Evolutionary conservation across 331 rosid species (phyloP), one percentile per base, ranked within the genome.

Genomic region (Malus hybrid): DNA sequence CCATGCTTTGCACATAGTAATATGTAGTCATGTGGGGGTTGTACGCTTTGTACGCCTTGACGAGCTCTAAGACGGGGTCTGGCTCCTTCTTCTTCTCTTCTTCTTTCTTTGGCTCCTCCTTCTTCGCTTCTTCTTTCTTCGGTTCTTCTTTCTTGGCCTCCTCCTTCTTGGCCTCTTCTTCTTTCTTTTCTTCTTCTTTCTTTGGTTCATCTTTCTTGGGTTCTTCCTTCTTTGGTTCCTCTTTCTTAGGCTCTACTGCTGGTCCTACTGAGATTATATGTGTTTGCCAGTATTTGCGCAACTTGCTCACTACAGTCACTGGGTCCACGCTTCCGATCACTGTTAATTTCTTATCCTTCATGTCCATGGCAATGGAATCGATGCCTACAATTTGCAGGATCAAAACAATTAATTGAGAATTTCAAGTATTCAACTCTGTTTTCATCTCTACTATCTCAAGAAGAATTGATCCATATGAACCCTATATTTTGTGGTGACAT

Each of bases 261-360:
- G 97, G 96, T 44, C 97, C 99, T 2, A 95, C 96, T 15, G 86
- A 92, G n/a, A 90, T 22, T 55, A 95, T 76, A 28, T 82, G 83
- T 24, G 97, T 83, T 4, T 69, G 80, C 97, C 97, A 95, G 48
- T 84, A 80, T 62, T 92, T 95, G 11, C 99, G 76, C 80, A 95
- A 74, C 74, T 92, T 95, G 88, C 92, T 89, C 46, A 90, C 99
- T 48, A 92, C 83, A 78, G 63, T 75, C 20, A 95, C 82, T 0
- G 99, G 99, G 86, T 95, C 99, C 7, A 88, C 93, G 1, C 86
- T 81, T 56, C 99, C 99, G 42, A 95, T 82, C 84, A 95, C 97
- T 28, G 99, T 95, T 59, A 95, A 73, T 56, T 88, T 90, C 91
- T 79, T 84, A 76, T 80, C 97, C 79, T 92, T 94, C 99, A 94